Evolutionary conservation across 2,329 filamentous ascomycete genomes (phyloP), one percentile per base, ranked within the genome.

Genomic region (Aspergillus sp.): DNA sequence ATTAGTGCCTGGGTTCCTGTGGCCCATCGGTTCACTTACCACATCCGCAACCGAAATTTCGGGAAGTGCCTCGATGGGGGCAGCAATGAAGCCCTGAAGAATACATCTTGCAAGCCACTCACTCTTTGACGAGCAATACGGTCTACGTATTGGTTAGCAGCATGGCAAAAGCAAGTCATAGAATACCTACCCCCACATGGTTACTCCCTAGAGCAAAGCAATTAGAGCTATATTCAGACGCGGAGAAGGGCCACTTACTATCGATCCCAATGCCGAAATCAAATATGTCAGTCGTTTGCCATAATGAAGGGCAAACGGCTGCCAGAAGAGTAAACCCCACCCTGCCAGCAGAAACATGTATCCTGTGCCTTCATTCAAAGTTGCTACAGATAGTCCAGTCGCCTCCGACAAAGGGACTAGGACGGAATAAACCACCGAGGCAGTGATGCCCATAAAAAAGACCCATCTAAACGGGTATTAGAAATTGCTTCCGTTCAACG

Each of bases 311-410:
- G 76, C 73, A 50, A 78, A 70, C 0, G 76, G 73, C 54, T 79
- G 76, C 76, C 76, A 78, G 45, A 78, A 71, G 1, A 78, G 51
- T n/a, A 74, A 61, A 0, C 73, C 73, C 74, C 75, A 78, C 19
- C 74, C 74, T 2, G 72, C 70, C 11, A 77, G 57, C 16, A 77
- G 55, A 45, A 76, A 77, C 57, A 73, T 54, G 54, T 70, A 72
- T 4, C 69, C 70, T 0, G 72, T 76, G n/a, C 73, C 73, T 48
- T 70, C 57, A 47, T 72, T 73, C 2, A 74, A 53, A 9, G 68
- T 66, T 11, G 55, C 60, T 4, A 70, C 61, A 2, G 68, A 62
- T 8, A 75, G 48, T 0, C 69, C 70, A 0, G 72, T 72, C 16
- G 61, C 64, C 41, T 70, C 55, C 0, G 70, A 69, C 8, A 75